These are phyloP conservation scores for Leishmania aethiopica DNA, from an alignment of 208 protist genomes.

Conservation along the genomic window DNA sequence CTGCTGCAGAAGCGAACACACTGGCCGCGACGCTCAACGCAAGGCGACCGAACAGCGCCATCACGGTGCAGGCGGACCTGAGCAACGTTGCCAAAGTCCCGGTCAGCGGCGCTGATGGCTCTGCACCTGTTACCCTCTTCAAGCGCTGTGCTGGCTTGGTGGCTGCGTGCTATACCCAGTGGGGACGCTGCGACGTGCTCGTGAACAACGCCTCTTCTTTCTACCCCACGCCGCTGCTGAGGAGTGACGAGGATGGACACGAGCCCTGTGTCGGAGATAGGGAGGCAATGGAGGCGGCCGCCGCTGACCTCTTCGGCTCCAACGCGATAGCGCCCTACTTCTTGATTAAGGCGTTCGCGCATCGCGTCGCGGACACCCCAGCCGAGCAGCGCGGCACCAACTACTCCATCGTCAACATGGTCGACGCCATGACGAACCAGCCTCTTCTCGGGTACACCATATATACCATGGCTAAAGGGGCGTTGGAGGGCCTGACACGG, in stretches of 20 bases:
- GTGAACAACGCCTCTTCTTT: slow-evolving; percentile 90
- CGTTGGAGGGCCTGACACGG: slow-evolving; percentile 68
- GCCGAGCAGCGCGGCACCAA: slow-evolving; percentile 24
- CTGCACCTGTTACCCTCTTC: slow-evolving; percentile 15
- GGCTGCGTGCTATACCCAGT: slow-evolving; percentile 46
- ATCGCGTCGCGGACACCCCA: slow-evolving; percentile 19
- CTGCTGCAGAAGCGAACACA: slow-evolving; percentile 29
- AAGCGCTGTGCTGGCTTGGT: slow-evolving; percentile 47
- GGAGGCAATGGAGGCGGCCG: slow-evolving; percentile 25
- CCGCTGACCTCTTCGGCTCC: slow-evolving; percentile 63
- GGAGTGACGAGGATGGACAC: background rate
- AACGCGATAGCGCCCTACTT: slow-evolving; percentile 78
- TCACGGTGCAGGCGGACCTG: slow-evolving; percentile 30
- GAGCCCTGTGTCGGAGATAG: background rate
- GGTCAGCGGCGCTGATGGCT: background rate
- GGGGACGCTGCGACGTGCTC: slow-evolving; percentile 78
- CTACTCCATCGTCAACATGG: slow-evolving; percentile 65
- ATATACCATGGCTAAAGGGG: slow-evolving; percentile 85
- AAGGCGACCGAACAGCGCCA: slow-evolving; percentile 42
- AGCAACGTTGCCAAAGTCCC: slow-evolving; percentile 5
- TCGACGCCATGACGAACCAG: slow-evolving; percentile 68
- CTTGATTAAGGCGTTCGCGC: slow-evolving; percentile 59
- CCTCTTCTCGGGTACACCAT: slow-evolving; percentile 60
- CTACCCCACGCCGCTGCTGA: slow-evolving; percentile 64
- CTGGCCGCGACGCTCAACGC: slow-evolving; percentile 60